Evolutionary conservation across 2,329 filamentous ascomycete species (phyloP).

Genomic region (Malbranchea cinnamomea): DNA sequence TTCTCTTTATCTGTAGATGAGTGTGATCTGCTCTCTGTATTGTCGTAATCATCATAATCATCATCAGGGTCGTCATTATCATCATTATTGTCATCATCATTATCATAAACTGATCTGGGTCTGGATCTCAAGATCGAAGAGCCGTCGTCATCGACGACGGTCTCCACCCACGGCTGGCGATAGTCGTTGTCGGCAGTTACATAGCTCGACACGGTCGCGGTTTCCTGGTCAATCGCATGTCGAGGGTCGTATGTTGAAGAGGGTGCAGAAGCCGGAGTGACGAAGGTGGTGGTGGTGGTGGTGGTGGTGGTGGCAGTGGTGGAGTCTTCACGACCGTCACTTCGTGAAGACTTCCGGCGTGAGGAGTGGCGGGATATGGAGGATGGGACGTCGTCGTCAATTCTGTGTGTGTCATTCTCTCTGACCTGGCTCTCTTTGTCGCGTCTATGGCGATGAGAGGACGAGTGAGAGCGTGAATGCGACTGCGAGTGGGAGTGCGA

Average conservation of each 20-base stretch:
- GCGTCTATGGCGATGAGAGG: conserved; percentile 17
- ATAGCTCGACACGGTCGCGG: neutral
- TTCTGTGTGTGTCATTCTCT: conserved; percentile 3
- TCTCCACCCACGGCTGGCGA: conserved; percentile 1
- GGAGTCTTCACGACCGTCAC: conserved; percentile 32
- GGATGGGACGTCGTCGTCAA: conserved; percentile 8
- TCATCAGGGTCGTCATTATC: too few species aligned
- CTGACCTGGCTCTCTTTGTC: conserved; percentile 8
- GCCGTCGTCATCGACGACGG: conserved; percentile 3
- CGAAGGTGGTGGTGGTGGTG: too few species aligned
- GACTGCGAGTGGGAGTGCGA: conserved; percentile 15
- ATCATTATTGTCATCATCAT: too few species aligned
- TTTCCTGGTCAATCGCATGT: neutral
- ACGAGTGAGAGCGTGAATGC: conserved; percentile 19
- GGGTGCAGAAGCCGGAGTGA: conserved; percentile 15
- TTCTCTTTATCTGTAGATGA: too few species aligned
- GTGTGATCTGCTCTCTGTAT: too few species aligned
- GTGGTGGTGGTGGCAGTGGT: conserved; percentile 16
- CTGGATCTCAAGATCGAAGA: too few species aligned
- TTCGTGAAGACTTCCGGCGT: conserved; percentile 27
- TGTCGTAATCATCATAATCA: too few species aligned
- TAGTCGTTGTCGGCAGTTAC: conserved; percentile 1
- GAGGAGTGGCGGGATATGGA: conserved; percentile 15
- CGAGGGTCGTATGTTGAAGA: conserved; percentile 2
- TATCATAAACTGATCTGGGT: too few species aligned